Percentiles rank a stretch among this genome's conserved stretches.
These are phyloP conservation scores for Parachaetomium inaequale DNA, from an alignment of 495 filamentous ascomycete genomes.

Conservation along the genomic window DNA sequence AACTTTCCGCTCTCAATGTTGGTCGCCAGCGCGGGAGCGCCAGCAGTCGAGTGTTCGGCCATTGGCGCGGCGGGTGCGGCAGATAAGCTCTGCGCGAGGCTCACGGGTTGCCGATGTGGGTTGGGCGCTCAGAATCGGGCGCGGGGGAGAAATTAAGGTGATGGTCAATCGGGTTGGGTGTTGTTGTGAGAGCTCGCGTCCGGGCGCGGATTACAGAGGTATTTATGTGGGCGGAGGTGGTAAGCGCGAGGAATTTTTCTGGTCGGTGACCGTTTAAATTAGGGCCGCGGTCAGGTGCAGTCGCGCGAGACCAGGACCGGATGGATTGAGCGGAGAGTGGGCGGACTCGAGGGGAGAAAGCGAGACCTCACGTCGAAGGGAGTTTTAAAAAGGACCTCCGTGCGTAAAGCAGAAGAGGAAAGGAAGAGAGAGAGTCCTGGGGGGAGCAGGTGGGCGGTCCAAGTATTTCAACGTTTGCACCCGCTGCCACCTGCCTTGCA, in stretches of 20 bases:
- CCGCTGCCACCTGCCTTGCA: not conserved
- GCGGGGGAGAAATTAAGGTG: not conserved
- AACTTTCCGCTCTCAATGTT: constrained; percentile 54
- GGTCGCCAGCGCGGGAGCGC: constrained; percentile 50
- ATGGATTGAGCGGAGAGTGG: constrained; percentile 24
- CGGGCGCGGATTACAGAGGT: constrained; percentile 6
- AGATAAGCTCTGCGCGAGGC: constrained; percentile 38
- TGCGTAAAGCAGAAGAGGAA: constrained; percentile 33
- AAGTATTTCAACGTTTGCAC: constrained; percentile 34
- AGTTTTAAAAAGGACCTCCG: constrained; percentile 37
- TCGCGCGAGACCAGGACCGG: not conserved
- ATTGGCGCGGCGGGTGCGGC: constrained; percentile 37
- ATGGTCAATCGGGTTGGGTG: constrained; percentile 2
- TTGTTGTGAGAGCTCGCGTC: not conserved
- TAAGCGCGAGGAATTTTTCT: constrained; percentile 16
- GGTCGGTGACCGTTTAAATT: constrained; percentile 32
- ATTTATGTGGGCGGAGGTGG: constrained; percentile 7
- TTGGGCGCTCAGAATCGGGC: constrained; percentile 15
- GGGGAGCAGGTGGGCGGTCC: constrained; percentile 23
- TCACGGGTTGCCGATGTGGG: constrained; percentile 14
- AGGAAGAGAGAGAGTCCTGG: constrained; percentile 23
- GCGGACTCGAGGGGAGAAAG: constrained; percentile 27
- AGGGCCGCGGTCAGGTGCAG: constrained; percentile 19
- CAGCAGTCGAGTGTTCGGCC: constrained; percentile 46
- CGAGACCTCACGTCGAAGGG: constrained; percentile 43